Percentiles rank a stretch among this genome's conserved stretches.
Evolutionary conservation across 805 yeast genomes (phyloP).

Genomic region (Yamadazyma ubonensis): DNA sequence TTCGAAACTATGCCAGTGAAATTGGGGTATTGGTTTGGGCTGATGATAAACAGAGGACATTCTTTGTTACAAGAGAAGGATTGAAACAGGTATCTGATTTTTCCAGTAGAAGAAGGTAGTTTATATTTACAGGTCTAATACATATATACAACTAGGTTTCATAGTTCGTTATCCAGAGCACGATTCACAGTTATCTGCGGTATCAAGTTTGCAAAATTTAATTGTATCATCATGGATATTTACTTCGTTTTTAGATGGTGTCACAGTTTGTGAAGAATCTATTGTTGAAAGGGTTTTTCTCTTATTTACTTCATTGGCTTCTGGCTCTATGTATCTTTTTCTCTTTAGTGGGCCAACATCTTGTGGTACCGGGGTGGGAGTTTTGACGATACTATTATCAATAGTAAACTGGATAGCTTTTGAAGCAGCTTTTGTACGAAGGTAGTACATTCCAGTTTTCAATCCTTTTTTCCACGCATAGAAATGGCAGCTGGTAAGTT

Average conservation of each 20-base stretch:
- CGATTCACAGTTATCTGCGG: conserved; percentile 37
- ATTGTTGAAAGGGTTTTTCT: background rate
- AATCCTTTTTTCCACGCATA: conserved; percentile 40
- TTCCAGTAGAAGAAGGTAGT: conserved; percentile 57
- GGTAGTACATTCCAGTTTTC: conserved; percentile 42
- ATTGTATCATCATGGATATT: conserved; percentile 37
- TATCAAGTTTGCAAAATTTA: conserved; percentile 27
- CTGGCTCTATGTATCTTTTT: conserved; percentile 21
- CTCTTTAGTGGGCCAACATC: conserved; percentile 17
- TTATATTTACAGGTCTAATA: conserved; percentile 10
- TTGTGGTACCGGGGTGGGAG: background rate
- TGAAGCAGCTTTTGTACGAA: conserved; percentile 38
- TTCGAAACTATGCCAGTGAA: conserved; percentile 79
- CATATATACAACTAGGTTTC: background rate
- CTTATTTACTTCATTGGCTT: background rate
- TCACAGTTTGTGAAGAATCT: background rate
- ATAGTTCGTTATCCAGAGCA: conserved; percentile 33
- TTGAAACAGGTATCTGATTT: conserved; percentile 87
- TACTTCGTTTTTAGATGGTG: background rate
- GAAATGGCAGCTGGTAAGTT: conserved; percentile 44
- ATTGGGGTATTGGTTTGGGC: conserved; percentile 92
- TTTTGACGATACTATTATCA: conserved; percentile 17
- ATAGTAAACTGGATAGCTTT: conserved; percentile 39
- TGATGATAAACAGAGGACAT: conserved; percentile 62
- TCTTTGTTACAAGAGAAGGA: conserved; percentile 88